Evolutionary conservation across 2,329 filamentous ascomycete genomes (phyloP).

Genomic region (Trichoderma sp.): DNA sequence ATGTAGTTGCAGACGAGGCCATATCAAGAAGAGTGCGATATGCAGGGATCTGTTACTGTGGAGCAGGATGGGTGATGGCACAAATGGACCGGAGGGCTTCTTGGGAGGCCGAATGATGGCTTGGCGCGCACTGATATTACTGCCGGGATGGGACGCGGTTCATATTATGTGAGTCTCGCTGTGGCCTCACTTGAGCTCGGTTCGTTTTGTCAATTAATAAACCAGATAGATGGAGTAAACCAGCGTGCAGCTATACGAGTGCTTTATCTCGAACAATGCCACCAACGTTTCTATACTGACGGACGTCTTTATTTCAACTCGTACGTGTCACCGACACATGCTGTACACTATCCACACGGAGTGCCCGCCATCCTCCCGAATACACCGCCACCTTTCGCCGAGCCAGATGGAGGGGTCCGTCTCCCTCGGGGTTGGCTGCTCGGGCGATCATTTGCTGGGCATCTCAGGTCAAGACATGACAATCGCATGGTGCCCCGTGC

Average conservation of each 20-base stretch:
- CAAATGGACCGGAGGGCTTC: constrained; percentile 12
- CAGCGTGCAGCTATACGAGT: too few relatives aligned
- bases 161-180: too few relatives aligned
- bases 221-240: too few relatives aligned
- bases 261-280: too few relatives aligned
- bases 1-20: too few relatives aligned
- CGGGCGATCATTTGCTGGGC: not conserved
- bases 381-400: constrained; percentile 16
- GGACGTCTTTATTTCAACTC: not conserved
- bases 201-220: too few relatives aligned
- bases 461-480: not conserved
- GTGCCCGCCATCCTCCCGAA: constrained; percentile 2
- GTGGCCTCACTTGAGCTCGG: not conserved
- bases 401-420: not conserved
- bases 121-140: too few relatives aligned
- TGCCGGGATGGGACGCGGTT: too few relatives aligned
- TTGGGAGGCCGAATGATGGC: not conserved
- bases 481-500: not conserved
- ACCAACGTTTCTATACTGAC: not conserved
- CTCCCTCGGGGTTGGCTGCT: not conserved
- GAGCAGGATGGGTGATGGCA: constrained; percentile 13
- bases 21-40: not conserved
- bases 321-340: not conserved
- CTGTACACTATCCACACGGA: constrained; percentile 8
- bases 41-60: constrained; percentile 4